Evolutionary conservation across 257 asterid species (phyloP).

Genomic region (Solanum ossicruentum): DNA sequence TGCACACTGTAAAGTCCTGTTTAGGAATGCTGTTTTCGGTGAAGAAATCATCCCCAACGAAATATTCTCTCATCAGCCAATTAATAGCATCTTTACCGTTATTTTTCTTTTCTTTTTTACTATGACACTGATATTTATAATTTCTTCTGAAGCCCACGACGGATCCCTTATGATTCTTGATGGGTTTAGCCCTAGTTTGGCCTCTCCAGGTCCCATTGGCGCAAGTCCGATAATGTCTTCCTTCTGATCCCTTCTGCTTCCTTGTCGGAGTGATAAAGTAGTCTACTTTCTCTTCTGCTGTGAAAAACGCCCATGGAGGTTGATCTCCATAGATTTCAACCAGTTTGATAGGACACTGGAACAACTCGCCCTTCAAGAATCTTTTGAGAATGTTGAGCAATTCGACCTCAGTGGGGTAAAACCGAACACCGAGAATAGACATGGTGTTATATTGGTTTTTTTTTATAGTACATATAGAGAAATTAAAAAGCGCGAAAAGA

Average conservation of each 20-base stretch:
- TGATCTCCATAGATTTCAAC: not conserved
- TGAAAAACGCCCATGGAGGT: not conserved
- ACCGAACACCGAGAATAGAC: not conserved
- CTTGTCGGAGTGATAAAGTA: not conserved
- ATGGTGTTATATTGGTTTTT: too few species aligned
- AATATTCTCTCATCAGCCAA: not conserved
- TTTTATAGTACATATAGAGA: too few species aligned
- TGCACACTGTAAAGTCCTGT: not conserved
- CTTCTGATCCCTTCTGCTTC: not conserved
- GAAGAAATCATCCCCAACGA: not conserved
- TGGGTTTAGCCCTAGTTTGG: not conserved
- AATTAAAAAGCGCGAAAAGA: too few species aligned
- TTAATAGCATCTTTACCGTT: not conserved
- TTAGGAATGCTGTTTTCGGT: not conserved
- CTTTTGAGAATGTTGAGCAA: not conserved
- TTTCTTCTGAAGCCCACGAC: not conserved
- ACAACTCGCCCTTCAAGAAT: not conserved
- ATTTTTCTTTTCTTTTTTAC: not conserved
- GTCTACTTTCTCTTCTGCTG: not conserved
- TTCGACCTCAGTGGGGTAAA: not conserved
- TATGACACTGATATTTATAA: not conserved
- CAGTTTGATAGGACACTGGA: not conserved
- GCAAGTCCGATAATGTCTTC: not conserved
- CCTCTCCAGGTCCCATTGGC: not conserved
- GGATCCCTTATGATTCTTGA: not conserved